Percentiles rank a stretch among this genome's conserved stretches.
Evolutionary conservation across 495 filamentous ascomycete species (phyloP).

Genomic region (Penicilliopsis zonata): DNA sequence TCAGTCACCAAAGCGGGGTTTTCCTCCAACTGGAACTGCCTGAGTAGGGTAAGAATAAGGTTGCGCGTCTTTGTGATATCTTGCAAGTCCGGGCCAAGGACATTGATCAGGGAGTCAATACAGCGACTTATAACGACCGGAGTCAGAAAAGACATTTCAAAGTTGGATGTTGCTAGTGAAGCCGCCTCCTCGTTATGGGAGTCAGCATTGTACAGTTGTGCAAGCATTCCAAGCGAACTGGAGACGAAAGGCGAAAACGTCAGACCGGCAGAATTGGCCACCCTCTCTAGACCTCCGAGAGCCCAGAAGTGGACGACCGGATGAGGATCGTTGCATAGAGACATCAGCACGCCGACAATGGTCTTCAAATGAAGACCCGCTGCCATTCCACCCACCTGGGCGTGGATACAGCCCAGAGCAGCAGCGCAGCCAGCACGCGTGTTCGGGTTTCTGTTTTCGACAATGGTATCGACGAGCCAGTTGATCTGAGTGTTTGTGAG

Average conservation of each 20-base stretch:
- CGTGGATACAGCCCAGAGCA: constrained; percentile 86
- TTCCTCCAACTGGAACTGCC: constrained; percentile 71
- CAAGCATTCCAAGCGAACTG: constrained; percentile 82
- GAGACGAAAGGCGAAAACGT: constrained; percentile 85
- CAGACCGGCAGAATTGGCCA: constrained; percentile 85
- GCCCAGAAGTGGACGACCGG: constrained; percentile 95
- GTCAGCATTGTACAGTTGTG: constrained; percentile 82
- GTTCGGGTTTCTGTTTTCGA: constrained; percentile 84
- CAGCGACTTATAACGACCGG: constrained; percentile 73
- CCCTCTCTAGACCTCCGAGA: constrained; percentile 73
- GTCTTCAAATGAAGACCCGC: constrained; percentile 95
- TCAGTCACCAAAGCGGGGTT: constrained; percentile 61
- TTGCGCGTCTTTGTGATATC: constrained; percentile 86
- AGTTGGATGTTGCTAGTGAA: constrained; percentile 70
- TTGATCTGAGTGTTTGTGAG: constrained; percentile 87
- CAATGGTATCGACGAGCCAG: constrained; percentile 84
- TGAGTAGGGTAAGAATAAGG: constrained; percentile 75
- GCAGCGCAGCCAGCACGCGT: constrained; percentile 89
- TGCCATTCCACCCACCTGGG: constrained; percentile 94
- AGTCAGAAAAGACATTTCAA: constrained; percentile 72
- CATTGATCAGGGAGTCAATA: constrained; percentile 91
- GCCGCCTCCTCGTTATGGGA: constrained; percentile 79
- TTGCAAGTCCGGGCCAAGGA: constrained; percentile 89
- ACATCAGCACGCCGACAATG: constrained; percentile 90
- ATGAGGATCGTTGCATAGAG: constrained; percentile 89